Evolutionary conservation across 2,329 filamentous ascomycete genomes (phyloP).

Genomic region (Colletotrichum sp.): DNA sequence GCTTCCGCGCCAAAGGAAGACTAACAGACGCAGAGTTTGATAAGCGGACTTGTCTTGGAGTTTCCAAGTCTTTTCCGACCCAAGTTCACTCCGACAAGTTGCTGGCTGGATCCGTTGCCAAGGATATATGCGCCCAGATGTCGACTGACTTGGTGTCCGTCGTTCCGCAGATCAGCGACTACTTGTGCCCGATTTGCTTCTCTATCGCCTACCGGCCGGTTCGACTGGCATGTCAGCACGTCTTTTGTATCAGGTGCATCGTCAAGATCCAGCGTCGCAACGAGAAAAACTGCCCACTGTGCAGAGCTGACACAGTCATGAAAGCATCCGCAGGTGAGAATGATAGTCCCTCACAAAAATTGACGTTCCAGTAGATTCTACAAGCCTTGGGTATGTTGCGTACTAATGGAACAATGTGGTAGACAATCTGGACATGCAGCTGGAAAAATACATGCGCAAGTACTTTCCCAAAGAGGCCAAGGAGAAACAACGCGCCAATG

Average conservation of each 20-base stretch:
- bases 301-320: slow-evolving; percentile 74
- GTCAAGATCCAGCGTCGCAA: slow-evolving; percentile 77
- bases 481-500: slow-evolving; percentile 73
- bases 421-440: slow-evolving; percentile 73
- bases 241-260: slow-evolving; percentile 85
- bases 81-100: slow-evolving; percentile 64
- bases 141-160: slow-evolving; percentile 73
- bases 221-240: slow-evolving; percentile 74
- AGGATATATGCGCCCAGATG: slow-evolving; percentile 77
- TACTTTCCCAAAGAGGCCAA: slow-evolving; percentile 78
- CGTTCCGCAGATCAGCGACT: slow-evolving; percentile 85
- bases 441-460: slow-evolving; percentile 72
- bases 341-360: not conserved
- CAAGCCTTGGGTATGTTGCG: not conserved
- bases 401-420: not conserved
- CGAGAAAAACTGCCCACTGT: slow-evolving; percentile 76
- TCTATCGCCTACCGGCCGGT: slow-evolving; percentile 82
- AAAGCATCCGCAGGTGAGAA: slow-evolving; percentile 68
- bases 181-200: slow-evolving; percentile 81
- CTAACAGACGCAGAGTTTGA: slow-evolving; percentile 72
- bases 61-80: slow-evolving; percentile 66
- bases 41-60: slow-evolving; percentile 79
- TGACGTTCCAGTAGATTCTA: not conserved
- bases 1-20: not conserved
- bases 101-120: slow-evolving; percentile 72